These are phyloP conservation scores for Gillenia trifoliata DNA, from an alignment of 306 rosid species.

Conservation along the genomic window DNA sequence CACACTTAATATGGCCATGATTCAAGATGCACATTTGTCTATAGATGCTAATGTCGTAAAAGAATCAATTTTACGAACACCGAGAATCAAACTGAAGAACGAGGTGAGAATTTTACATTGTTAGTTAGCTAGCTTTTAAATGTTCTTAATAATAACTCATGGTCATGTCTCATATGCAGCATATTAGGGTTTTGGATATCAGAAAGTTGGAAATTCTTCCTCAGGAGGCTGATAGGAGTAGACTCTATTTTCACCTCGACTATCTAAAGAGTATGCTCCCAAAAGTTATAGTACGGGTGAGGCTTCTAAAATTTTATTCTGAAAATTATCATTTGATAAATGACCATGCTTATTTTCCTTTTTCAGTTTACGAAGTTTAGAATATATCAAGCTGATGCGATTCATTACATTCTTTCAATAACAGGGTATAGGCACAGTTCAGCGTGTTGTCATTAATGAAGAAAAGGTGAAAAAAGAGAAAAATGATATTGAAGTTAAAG, in stretches of 20 bases:
- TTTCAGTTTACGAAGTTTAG: conserved; percentile 7
- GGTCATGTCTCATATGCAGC: conserved; percentile 43
- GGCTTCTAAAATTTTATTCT: neutral
- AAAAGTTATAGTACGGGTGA: conserved; percentile 68
- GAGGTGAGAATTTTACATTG: conserved; percentile 52
- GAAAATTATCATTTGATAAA: conserved; percentile 13
- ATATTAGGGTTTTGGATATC: conserved; percentile 57
- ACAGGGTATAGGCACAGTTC: conserved; percentile 81
- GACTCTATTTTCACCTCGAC: conserved; percentile 68
- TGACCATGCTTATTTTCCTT: neutral
- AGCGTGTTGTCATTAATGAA: conserved; percentile 63
- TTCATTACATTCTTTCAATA: conserved; percentile 19
- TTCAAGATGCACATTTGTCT: conserved; percentile 53
- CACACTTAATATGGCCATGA: conserved; percentile 66
- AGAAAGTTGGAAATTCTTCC: conserved; percentile 62
- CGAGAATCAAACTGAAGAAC: conserved; percentile 65
- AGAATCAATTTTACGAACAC: conserved; percentile 63
- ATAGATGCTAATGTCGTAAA: conserved; percentile 69
- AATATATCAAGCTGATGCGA: neutral
- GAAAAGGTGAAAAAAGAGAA: conserved; percentile 36
- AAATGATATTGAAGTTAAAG: conserved; percentile 24
- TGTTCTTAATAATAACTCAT: conserved; percentile 24
- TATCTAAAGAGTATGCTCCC: conserved; percentile 67
- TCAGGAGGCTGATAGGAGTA: conserved; percentile 52
- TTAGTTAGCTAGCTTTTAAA: conserved; percentile 10